Evolutionary conservation across 352 stramenopile species (phyloP).

Genomic region (Phytophthora fragariaefolia): DNA sequence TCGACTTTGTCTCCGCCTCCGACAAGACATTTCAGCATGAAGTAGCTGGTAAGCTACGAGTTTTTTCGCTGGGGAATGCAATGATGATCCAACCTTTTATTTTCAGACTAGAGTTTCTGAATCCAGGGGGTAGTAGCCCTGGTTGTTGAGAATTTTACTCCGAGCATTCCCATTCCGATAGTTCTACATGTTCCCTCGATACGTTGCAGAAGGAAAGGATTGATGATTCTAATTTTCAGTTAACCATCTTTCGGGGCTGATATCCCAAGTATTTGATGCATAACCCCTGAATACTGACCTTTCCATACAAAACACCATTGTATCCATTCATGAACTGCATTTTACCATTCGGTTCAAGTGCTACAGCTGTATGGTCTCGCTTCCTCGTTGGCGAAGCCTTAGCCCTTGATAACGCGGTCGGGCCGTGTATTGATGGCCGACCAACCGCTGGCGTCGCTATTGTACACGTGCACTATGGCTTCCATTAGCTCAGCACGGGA

Average conservation of each 20-base stretch:
- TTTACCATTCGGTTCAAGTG: too few species aligned
- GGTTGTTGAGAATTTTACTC: conserved; percentile 78
- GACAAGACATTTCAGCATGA: not conserved
- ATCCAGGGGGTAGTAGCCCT: conserved; percentile 87
- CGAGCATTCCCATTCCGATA: conserved; percentile 60
- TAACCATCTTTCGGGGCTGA: conserved; percentile 93
- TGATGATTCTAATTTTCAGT: conserved; percentile 87
- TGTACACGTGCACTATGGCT: conserved; percentile 17
- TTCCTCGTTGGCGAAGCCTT: not conserved
- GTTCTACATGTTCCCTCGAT: conserved; percentile 7
- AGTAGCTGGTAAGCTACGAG: not conserved
- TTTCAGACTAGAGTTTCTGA: conserved; percentile 95
- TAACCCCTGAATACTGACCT: conserved; percentile 82
- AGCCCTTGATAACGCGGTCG: not conserved
- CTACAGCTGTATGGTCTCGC: not conserved
- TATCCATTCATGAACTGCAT: not conserved
- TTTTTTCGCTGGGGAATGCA: conserved; percentile 44
- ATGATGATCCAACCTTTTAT: conserved; percentile 81
- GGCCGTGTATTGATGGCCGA: not conserved
- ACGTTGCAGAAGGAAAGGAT: conserved; percentile 40
- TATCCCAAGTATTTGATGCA: conserved; percentile 86
- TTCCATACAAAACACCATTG: conserved; percentile 38
- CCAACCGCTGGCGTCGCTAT: conserved; percentile 2
- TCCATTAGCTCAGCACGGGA: conserved; percentile 41
- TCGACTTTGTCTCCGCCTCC: conserved; percentile 6